Conservation (phyloP, 345 rosid species). For the Cardamine resedifolia region DNA sequence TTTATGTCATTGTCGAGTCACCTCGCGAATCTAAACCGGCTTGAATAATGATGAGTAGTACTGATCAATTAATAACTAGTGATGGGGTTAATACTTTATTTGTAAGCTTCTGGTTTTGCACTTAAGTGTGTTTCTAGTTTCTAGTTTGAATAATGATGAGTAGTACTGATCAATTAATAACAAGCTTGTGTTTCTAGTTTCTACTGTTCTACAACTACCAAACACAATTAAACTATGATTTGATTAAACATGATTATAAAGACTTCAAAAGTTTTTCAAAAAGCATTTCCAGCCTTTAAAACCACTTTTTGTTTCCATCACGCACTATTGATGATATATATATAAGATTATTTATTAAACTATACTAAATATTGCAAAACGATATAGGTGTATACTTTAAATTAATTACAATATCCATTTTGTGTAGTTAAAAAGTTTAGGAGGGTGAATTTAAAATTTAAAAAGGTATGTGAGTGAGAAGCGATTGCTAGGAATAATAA, state of each 20-base stretch:
- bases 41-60: too few species aligned
- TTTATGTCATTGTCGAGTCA: too few species aligned
- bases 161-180: too few species aligned
- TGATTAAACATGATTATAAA: too few species aligned
- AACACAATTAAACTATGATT: not conserved
- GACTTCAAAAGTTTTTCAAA: not conserved
- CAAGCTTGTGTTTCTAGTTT: not conserved
- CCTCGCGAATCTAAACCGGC: too few species aligned
- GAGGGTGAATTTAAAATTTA: not conserved
- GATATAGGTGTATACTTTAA: not conserved
- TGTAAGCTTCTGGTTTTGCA: not conserved
- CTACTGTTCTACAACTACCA: not conserved
- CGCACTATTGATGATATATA: not conserved
- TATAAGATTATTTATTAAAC: not conserved
- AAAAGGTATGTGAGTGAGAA: conserved; percentile 4
- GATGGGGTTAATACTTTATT: not conserved
- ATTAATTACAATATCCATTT: not conserved
- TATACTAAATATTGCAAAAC: not conserved
- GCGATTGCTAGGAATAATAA: conserved; percentile 4
- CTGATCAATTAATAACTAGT: not conserved
- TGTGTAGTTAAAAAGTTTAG: not conserved
- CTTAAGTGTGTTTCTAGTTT: too few species aligned
- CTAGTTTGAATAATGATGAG: too few species aligned
- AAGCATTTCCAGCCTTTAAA: not conserved
- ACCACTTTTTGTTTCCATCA: not conserved